phyloP scores from a whole-genome alignment of 2,329 filamentous ascomycete species.

The Aspergillus eucalypticola region DNA sequence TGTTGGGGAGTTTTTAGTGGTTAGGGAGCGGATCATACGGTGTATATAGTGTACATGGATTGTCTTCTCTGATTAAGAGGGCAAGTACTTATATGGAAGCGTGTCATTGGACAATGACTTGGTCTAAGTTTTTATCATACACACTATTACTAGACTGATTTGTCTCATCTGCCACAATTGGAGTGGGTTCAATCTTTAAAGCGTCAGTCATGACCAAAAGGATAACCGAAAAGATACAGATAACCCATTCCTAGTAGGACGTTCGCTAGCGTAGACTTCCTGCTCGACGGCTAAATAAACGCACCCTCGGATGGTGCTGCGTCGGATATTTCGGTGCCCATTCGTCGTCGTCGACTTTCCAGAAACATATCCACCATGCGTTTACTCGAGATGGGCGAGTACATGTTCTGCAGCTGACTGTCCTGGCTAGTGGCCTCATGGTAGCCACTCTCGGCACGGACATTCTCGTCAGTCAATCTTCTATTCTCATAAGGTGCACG shows the following conservation, averaged over 20 bases:
- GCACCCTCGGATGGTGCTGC: slow-evolving; percentile 21
- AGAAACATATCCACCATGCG: slow-evolving; percentile 42
- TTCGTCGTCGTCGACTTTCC: slow-evolving; percentile 33
- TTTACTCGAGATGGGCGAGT: slow-evolving; percentile 35
- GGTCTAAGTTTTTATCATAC: not conserved
- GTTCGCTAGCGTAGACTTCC: not conserved
- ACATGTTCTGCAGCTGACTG: slow-evolving; percentile 23
- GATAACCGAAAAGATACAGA: not conserved
- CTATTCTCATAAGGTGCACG: slow-evolving; percentile 24
- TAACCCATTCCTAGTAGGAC: not conserved
- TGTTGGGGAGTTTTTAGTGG: too few species aligned
- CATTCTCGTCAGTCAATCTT: slow-evolving; percentile 34
- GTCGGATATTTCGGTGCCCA: slow-evolving; percentile 19
- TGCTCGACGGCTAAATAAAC: slow-evolving; percentile 26
- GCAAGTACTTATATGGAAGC: not conserved
- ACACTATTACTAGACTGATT: not conserved
- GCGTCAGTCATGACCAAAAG: not conserved
- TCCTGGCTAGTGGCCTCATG: slow-evolving; percentile 21
- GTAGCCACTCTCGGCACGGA: slow-evolving; percentile 19
- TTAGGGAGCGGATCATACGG: too few species aligned
- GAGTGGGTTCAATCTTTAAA: not conserved
- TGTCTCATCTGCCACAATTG: not conserved
- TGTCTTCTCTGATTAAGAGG: too few species aligned
- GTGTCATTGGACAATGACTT: not conserved
- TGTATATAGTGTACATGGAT: too few species aligned